Evolutionary conservation across 2,329 filamentous ascomycete genomes (phyloP), one percentile per base, ranked within the genome.

Genomic region (Fusarium brachygibbosum): DNA sequence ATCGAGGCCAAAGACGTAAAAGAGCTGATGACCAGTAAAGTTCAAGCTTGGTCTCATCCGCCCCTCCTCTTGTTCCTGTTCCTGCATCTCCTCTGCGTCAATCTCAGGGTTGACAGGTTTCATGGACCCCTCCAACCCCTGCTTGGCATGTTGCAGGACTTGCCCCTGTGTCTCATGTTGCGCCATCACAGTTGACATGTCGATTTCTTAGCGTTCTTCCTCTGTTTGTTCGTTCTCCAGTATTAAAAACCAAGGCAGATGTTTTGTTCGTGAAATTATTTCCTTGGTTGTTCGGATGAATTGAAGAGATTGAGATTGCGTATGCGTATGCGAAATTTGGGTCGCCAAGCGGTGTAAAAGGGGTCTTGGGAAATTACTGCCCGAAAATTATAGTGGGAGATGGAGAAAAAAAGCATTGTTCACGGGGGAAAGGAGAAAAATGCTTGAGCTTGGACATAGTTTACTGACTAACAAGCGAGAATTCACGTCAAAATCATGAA

Each of bases 1-100:
- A 58, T 85, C 81, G 4, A 85, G 69, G 2, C 81, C 69, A 45
- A 86, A 82, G 16, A 87, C 77, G 73, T 87, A 87, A 58, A 85
- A 80, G 21, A 81, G 60, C 65, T 86, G 84, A 59, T 82, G 81
- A 1, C 61, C 66, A 4, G 82, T 85, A 31, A 84, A 70, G n/a
- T 69, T 70, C 8, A 73, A 56, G 40, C 79, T 84, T 19, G 84
- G 82, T 38, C 75, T 75, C 72, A 81, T n/a, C 68, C 69, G 17
- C 68, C 76, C 63, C 35, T 49, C 56, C 17, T 42, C 29, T 35
- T 58, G 54, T 44, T 59, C 40, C 37, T 56, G 56, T 59, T 58
- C 25, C 56, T 41, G 29, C 23, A 40, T 35, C 10, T 35, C n/a
- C 6, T 46, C 23, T 50, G 48, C 48, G 16, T 50, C 34, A 50